Percentiles rank a stretch among this genome's conserved stretches.
Evolutionary conservation across 441 rosid genomes (phyloP).

Genomic region (Sinapis alba): DNA sequence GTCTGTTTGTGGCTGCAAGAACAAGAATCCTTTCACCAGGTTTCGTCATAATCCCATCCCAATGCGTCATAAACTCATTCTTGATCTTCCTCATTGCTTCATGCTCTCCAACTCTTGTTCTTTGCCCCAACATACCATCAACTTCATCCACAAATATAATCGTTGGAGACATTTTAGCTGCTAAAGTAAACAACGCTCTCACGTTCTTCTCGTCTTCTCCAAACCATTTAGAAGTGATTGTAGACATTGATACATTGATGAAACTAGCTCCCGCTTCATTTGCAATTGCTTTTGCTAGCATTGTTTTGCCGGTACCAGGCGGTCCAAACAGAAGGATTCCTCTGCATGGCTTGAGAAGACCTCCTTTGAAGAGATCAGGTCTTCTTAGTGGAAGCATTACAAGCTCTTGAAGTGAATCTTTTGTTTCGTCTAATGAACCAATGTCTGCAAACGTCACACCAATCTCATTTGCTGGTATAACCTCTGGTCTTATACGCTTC

Average conservation of each 20-base stretch:
- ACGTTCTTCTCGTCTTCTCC: slow-evolving; percentile 97
- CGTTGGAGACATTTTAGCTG: slow-evolving; percentile 90
- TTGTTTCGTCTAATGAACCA: slow-evolving; percentile 80
- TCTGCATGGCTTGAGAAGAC: slow-evolving; percentile 93
- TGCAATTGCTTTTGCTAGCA: slow-evolving; percentile 96
- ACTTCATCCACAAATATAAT: slow-evolving; percentile 94
- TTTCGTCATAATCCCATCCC: slow-evolving; percentile 23
- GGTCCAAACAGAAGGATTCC: slow-evolving; percentile 93
- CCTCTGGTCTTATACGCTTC: slow-evolving; percentile 92
- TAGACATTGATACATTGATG: slow-evolving; percentile 95
- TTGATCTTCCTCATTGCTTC: slow-evolving; percentile 25
- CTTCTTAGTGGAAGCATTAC: slow-evolving; percentile 96
- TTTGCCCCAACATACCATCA: slow-evolving; percentile 94
- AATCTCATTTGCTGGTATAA: slow-evolving; percentile 82
- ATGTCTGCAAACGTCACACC: slow-evolving; percentile 92
- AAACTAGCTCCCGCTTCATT: slow-evolving; percentile 98
- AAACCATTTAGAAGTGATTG: slow-evolving; percentile 96
- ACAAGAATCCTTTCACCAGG: slow-evolving; percentile 12
- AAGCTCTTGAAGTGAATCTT: slow-evolving; percentile 91
- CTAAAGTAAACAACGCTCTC: slow-evolving; percentile 79
- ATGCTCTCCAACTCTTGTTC: slow-evolving; percentile 78
- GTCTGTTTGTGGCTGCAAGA: slow-evolving; percentile 51
- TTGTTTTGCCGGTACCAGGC: slow-evolving; percentile 97
- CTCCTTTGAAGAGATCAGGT: slow-evolving; percentile 92
- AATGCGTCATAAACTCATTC: slow-evolving; percentile 26